Base-by-base conservation (phyloP, 2,329 filamentous ascomycete genomes). In the Penicillium glabrum region DNA sequence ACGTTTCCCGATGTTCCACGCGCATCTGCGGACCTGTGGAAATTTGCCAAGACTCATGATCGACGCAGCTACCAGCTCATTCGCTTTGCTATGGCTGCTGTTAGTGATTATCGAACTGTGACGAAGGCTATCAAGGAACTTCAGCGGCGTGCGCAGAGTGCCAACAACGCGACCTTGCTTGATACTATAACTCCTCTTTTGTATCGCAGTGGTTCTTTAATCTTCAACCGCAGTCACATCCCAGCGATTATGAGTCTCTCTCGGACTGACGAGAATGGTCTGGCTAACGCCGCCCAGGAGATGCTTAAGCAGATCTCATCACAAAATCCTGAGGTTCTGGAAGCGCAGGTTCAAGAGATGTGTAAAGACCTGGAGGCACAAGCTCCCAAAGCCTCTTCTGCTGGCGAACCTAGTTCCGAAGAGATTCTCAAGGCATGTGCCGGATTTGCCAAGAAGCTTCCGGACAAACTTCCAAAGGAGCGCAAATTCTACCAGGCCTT, bases 201-300 rank as follows among this genome's bases (percentile, higher is more conserved):
- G 5, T 96, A 96, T 71, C 87, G 91, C 44, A 88, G 88, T 53
- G 89, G 91, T 33, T 87, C 91, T 56, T 82, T 99, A 61, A 84
- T 96, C 63, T 97, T 96, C 78, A 99, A 97, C 77, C 88, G 90
- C 69, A 98, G 93, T 71, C 93, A 99, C 71, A 87, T 99, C 19
- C 87, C 93, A 3, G 87, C 91, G 0, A 93, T 98, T 61, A 90
- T 98, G 79, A 88, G 92, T 56, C 90, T 89, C 67, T 92, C 93
- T 11, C 88, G 91, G 67, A 93, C 86, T 10, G 89, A 97, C 69
- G 89, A 93, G 68, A 86, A 89, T 48, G 88, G 87, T 0, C 80
- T 97, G 48, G 90, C 89, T 6, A 79, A 84, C 21, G 86, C 90
- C 14, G 93, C 95, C 1, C 92, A 97, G 68, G 90, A 96, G 69